Evolutionary conservation across 345 rosid genomes (phyloP), one percentile per base, ranked within the genome.

Genomic region (Pelargonium nanum): DNA sequence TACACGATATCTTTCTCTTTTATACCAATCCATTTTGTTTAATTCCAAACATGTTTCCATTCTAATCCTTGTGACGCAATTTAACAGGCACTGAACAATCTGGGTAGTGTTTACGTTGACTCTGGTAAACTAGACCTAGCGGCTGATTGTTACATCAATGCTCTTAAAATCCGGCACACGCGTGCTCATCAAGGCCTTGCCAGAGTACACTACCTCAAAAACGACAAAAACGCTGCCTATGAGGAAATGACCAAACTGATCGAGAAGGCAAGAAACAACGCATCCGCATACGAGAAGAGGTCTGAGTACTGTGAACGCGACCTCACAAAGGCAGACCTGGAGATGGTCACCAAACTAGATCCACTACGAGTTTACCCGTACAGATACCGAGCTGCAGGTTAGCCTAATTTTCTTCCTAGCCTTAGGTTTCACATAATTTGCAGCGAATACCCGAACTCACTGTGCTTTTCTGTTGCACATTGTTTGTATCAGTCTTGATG

Each of bases 181-280:
- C 83, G 99, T 23, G 99, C 99, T 17, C 97, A 93, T 72, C 99
- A 93, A 69, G 99, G 99, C 56, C 86, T 93, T 64, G 99, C 99
- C 34, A 88, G 99, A 24, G 97, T 93, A 23, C 85, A 93, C 76
- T 86, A 51, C 75, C 86, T 87, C 51, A 79, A 78, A 76, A 84
- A 89, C 34, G 88, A 89, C 19, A 93, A 79, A 66, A 74, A 75
- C 28, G 83, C 86, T 44, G 99, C 99, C 0, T 89, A 80, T 0
- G 85, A 83, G 66, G 97, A 93, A 78, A 93, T 93, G 99, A 85
- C 96, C 22, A 81, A 82, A 74, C 81, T 93, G 52, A 86, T 89
- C 20, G 89, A 80, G 63, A 93, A 84, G 63, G 96, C 99, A 26
- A 83, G 70, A 63, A 93, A 81, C 75, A 93, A 85, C 55, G 96